These are phyloP conservation scores for Magnolia kwangsiensis DNA, from an alignment of 164 flowering plant species.

Conservation along the genomic window DNA sequence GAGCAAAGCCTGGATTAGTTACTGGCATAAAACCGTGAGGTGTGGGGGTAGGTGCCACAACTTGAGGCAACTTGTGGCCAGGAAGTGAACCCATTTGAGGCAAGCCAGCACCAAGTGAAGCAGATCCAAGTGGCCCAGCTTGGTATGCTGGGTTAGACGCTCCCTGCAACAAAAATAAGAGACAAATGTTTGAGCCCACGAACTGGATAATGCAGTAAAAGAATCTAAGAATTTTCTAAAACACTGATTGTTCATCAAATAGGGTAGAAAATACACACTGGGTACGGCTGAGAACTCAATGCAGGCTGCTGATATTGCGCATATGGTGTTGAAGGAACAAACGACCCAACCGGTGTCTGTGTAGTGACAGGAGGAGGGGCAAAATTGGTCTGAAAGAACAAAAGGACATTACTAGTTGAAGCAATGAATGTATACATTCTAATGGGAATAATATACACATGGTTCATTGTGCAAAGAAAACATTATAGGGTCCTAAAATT, in stretches of 20 bases:
- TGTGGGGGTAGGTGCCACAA: conserved; percentile 43
- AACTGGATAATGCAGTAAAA: not conserved
- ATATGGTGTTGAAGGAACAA: conserved; percentile 68
- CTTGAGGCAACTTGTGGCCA: conserved; percentile 52
- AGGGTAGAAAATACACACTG: conserved; percentile 44
- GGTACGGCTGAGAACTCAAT: conserved; percentile 77
- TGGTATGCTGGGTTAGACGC: conserved; percentile 41
- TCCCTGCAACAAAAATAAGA: conserved; percentile 37
- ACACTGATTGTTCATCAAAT: not conserved
- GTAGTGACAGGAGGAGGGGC: conserved; percentile 41
- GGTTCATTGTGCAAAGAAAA: not conserved
- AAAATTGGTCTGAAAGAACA: conserved; percentile 44
- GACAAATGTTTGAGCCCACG: not conserved
- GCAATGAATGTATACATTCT: not conserved
- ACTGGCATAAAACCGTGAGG: conserved; percentile 67
- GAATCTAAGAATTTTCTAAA: not conserved
- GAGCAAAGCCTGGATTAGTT: conserved; percentile 45
- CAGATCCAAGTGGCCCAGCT: conserved; percentile 40
- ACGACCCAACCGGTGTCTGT: conserved; percentile 63
- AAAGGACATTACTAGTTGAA: not conserved
- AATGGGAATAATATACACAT: not conserved
- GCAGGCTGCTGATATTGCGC: conserved; percentile 80
- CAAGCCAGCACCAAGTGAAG: conserved; percentile 33
- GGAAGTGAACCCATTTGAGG: conserved; percentile 39
- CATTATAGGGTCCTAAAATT: not conserved